These are phyloP conservation scores for Endotrypanum monterogeii DNA, from an alignment of 208 protist genomes.

Conservation along the genomic window DNA sequence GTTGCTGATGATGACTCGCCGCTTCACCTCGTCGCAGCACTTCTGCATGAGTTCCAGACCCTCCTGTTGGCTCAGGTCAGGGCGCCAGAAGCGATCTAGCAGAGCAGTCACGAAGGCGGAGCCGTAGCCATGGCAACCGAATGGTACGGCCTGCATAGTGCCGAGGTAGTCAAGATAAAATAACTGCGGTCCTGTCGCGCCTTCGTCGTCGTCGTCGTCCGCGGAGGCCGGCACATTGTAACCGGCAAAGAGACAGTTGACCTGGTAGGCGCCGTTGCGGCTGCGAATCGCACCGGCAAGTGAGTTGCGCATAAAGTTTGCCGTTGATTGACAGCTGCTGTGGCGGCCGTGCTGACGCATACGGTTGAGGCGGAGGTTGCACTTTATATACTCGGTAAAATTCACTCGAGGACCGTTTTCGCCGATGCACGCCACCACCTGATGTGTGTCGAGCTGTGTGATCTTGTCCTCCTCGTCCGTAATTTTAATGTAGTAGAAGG, in stretches of 20 bases:
- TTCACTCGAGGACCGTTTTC: slow-evolving; percentile 91
- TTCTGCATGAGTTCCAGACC: slow-evolving; percentile 92
- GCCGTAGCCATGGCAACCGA: slow-evolving; percentile 94
- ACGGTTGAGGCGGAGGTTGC: slow-evolving; percentile 87
- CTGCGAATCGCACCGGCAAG: slow-evolving; percentile 88
- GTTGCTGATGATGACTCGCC: slow-evolving; percentile 89
- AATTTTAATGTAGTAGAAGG: slow-evolving; percentile 94
- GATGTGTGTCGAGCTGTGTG: slow-evolving; percentile 81
- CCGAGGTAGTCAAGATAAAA: slow-evolving; percentile 97
- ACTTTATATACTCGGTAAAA: slow-evolving; percentile 95
- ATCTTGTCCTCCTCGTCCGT: slow-evolving; percentile 95
- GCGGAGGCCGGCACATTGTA: slow-evolving; percentile 84
- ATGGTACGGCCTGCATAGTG: slow-evolving; percentile 90
- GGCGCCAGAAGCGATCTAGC: slow-evolving; percentile 91
- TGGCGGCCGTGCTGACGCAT: slow-evolving; percentile 84
- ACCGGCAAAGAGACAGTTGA: slow-evolving; percentile 92
- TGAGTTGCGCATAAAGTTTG: slow-evolving; percentile 87
- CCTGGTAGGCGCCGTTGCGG: slow-evolving; percentile 82
- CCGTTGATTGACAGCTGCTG: slow-evolving; percentile 79
- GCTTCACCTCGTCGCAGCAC: slow-evolving; percentile 94
- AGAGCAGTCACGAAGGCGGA: slow-evolving; percentile 88
- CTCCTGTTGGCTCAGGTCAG: slow-evolving; percentile 91
- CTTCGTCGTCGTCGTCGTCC: slow-evolving; percentile 80
- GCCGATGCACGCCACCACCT: slow-evolving; percentile 89
- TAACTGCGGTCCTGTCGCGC: slow-evolving; percentile 60